A percentile compares a stretch with the other conserved stretches of the same genome.
These are phyloP conservation scores for Proliferodiscus dingleyae DNA, from an alignment of 2,329 filamentous ascomycete species.

Conservation along the genomic window DNA sequence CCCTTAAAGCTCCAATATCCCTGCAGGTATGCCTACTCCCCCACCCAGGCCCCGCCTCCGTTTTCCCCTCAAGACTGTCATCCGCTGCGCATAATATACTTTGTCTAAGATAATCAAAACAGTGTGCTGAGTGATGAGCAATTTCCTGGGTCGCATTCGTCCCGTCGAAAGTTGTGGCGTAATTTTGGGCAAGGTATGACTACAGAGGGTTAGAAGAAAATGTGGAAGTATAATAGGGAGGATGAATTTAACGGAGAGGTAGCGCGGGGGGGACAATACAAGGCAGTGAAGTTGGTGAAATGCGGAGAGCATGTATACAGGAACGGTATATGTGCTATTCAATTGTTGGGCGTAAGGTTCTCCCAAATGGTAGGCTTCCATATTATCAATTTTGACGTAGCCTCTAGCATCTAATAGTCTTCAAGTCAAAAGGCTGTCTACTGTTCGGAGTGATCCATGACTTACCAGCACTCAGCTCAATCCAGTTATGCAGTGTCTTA, in stretches of 20 bases:
- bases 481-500: conserved; percentile 14
- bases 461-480: conserved; percentile 13
- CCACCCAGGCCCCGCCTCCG: neutral
- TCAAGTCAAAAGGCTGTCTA: too few species aligned
- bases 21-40: neutral
- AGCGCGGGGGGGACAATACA: neutral
- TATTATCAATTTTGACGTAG: conserved; percentile 10
- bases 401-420: conserved; percentile 9
- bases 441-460: neutral
- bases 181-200: conserved; percentile 11
- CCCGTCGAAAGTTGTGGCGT: conserved; percentile 3
- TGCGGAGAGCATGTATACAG: conserved; percentile 13
- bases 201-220: too few species aligned
- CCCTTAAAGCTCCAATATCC: neutral
- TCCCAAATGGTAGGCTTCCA: conserved; percentile 2
- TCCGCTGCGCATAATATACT: neutral
- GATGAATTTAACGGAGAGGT: neutral
- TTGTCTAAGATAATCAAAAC: neutral
- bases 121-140: conserved; percentile 1
- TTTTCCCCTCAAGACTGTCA: neutral
- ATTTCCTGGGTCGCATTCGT: conserved; percentile 5
- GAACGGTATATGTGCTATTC: conserved; percentile 2
- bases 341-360: conserved; percentile 5
- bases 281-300: conserved; percentile 20
- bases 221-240: neutral